Conservation (phyloP, 1,284 basidiomycete genomes). For the Wallemia mellicola region DNA sequence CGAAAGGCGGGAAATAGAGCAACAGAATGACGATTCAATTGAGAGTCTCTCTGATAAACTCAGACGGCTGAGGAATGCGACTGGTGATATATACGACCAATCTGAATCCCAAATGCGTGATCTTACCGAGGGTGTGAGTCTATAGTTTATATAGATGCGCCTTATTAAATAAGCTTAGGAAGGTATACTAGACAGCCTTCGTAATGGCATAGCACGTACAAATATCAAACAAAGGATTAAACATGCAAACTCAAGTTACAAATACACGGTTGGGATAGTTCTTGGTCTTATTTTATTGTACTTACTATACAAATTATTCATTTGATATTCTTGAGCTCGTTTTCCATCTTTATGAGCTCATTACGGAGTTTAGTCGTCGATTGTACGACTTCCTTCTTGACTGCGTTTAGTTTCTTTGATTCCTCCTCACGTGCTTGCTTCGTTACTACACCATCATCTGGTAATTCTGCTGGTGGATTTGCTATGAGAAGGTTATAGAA, state of each 20-base stretch:
- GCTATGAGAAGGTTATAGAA: conserved; percentile 57
- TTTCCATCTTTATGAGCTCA: conserved; percentile 1
- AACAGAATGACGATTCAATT: neutral
- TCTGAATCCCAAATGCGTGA: neutral
- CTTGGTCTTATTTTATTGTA: neutral
- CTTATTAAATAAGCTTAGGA: neutral
- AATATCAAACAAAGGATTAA: neutral
- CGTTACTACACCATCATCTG: conserved; percentile 26
- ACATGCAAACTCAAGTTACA: neutral
- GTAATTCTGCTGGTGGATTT: conserved; percentile 55
- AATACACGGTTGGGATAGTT: neutral
- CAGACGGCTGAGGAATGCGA: neutral
- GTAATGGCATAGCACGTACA: neutral
- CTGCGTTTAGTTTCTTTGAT: conserved; percentile 53
- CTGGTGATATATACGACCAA: neutral
- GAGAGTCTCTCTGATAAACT: neutral
- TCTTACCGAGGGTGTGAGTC: neutral
- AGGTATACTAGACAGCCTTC: neutral
- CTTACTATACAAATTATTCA: neutral
- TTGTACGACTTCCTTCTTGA: conserved; percentile 28
- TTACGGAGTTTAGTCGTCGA: neutral
- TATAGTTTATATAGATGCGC: neutral
- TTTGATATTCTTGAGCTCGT: neutral
- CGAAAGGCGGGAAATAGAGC: neutral
- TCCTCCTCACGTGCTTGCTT: conserved; percentile 51